Evolutionary conservation across 2,329 filamentous ascomycete genomes (phyloP).

Genomic region (Rhexocercosporidium sp.): DNA sequence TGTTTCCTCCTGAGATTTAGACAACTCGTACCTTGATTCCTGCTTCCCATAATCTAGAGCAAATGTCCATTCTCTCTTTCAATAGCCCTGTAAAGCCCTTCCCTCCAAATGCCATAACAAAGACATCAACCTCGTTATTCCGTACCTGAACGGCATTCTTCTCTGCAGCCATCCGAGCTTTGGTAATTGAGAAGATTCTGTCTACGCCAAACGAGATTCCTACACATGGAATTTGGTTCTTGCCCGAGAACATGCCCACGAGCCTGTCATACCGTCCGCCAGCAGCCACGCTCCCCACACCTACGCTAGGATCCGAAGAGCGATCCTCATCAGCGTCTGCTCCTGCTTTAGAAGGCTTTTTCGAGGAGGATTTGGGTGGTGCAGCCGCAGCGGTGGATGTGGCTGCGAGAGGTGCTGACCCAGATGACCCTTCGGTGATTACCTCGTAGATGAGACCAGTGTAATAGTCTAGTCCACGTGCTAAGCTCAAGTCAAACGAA

Average conservation of each 20-base stretch:
- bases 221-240: constrained; percentile 85
- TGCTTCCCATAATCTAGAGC: constrained; percentile 79
- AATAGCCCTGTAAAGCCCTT: constrained; percentile 83
- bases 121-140: constrained; percentile 83
- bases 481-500: constrained; percentile 88
- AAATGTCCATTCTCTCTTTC: constrained; percentile 82
- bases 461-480: constrained; percentile 87
- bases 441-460: constrained; percentile 81
- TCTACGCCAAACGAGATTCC: constrained; percentile 95
- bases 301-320: constrained; percentile 78
- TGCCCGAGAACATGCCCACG: constrained; percentile 91
- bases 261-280: constrained; percentile 92
- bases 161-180: constrained; percentile 72
- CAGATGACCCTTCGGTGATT: constrained; percentile 68
- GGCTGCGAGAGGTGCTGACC: constrained; percentile 42
- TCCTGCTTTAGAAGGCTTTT: constrained; percentile 54
- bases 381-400: constrained; percentile 47
- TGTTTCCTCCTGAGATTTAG: background rate
- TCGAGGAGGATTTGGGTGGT: constrained; percentile 43
- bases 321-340: constrained; percentile 64
- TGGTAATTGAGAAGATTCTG: constrained; percentile 91
- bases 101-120: constrained; percentile 92
- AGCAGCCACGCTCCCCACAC: constrained; percentile 86
- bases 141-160: constrained; percentile 60
- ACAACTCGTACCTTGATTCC: constrained; percentile 73